phyloP scores from a whole-genome alignment of 352 stramenopile species.

The Phytopythium boreale region DNA sequence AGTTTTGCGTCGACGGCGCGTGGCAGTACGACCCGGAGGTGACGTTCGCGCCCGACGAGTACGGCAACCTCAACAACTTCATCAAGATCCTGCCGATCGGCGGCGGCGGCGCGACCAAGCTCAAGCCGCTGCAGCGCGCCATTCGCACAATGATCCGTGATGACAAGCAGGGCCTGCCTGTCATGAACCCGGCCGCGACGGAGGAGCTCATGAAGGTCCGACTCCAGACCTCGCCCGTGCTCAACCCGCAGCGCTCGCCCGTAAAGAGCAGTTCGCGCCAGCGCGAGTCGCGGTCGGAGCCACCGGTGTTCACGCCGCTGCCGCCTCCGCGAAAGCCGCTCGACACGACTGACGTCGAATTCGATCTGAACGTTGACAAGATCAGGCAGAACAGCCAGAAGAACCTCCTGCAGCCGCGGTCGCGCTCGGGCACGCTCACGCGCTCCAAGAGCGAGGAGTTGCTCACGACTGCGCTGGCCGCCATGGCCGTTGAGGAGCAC shows the following conservation, averaged over 20 bases:
- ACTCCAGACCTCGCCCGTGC: conserved; percentile 40
- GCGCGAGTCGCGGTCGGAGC: conserved; percentile 21
- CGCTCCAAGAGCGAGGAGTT: conserved; percentile 75
- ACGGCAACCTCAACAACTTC: conserved; percentile 89
- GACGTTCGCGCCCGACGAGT: conserved; percentile 76
- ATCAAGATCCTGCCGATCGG: conserved; percentile 46
- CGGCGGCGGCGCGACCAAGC: conserved; percentile 25
- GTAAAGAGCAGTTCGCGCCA: conserved; percentile 10
- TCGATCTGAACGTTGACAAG: conserved; percentile 50
- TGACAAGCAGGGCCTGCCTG: conserved; percentile 35
- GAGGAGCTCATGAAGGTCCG: conserved; percentile 65
- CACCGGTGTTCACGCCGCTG: conserved; percentile 21
- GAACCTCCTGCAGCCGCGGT: conserved; percentile 28
- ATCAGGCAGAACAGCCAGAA: conserved; percentile 31
- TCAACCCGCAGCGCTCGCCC: conserved; percentile 26
- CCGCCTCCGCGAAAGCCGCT: conserved; percentile 39
- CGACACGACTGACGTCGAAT: conserved; percentile 65
- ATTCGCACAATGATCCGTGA: conserved; percentile 75
- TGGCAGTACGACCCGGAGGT: conserved; percentile 87
- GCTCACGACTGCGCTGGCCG: conserved; percentile 23
- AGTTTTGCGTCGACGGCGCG: conserved; percentile 72
- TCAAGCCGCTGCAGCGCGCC: conserved; percentile 50
- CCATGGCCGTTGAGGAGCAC: conserved; percentile 11
- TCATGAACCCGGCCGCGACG: conserved; percentile 71
- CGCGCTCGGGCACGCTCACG: conserved; percentile 53